Percentiles rank a stretch among this genome's conserved stretches.
Conservation (phyloP, 805 yeast genomes). For the Wickerhamomyces chambardii region DNA sequence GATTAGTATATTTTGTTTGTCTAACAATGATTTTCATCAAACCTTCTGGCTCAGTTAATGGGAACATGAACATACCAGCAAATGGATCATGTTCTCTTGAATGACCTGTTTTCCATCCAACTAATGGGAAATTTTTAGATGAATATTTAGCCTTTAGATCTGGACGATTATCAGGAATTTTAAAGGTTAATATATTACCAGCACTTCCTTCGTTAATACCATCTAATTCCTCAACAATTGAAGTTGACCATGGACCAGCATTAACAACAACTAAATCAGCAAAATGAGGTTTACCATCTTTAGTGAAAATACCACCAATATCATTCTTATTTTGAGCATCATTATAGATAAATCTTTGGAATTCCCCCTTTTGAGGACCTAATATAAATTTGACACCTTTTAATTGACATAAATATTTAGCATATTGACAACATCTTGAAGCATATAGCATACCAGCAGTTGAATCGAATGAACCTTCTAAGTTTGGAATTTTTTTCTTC, state of each 20-base stretch:
- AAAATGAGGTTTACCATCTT: conserved; percentile 16
- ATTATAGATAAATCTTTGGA: conserved; percentile 13
- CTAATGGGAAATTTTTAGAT: conserved; percentile 22
- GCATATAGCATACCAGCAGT: conserved; percentile 26
- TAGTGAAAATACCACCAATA: conserved; percentile 13
- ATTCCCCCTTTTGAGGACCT: conserved; percentile 20
- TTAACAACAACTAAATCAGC: conserved; percentile 11
- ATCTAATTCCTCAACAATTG: conserved; percentile 15
- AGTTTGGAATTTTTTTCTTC: conserved; percentile 4
- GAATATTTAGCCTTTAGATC: conserved; percentile 25
- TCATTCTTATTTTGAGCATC: conserved; percentile 2
- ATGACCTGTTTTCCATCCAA: conserved; percentile 25
- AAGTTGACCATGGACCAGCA: conserved; percentile 17
- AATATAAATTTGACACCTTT: conserved; percentile 25
- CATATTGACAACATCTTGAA: conserved; percentile 22
- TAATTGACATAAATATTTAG: conserved; percentile 14
- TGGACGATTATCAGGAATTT: conserved; percentile 25
- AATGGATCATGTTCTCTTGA: conserved; percentile 18
- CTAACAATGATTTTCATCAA: conserved; percentile 25
- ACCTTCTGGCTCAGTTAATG: conserved; percentile 22
- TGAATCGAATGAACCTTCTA: conserved; percentile 19
- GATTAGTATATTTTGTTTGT: conserved; percentile 26
- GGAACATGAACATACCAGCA: conserved; percentile 26
- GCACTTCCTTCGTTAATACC: conserved; percentile 27
- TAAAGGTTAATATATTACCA: conserved; percentile 25